Evolutionary conservation across 2,329 filamentous ascomycete species (phyloP), one percentile per base, ranked within the genome.

Genomic region (Gliomastix tumulicola): DNA sequence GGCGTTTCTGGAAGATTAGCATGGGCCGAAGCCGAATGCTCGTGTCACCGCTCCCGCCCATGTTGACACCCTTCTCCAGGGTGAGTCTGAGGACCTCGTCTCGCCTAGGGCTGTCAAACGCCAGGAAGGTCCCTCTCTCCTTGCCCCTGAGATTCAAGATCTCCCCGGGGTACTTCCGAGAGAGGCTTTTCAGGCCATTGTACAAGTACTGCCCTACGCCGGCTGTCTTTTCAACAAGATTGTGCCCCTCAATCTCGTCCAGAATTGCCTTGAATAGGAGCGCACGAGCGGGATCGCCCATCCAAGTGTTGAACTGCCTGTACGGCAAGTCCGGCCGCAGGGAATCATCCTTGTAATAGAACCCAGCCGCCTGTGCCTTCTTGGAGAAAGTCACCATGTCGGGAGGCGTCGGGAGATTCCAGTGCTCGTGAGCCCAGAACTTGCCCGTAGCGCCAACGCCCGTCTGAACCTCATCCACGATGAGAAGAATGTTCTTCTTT

Each of bases 391-490:
- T 95, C 31, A 95, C 88, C 71, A 95, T 92, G 68, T 95, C 88
- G 1, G 88, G 88, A 9, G 88, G 85, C 23, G 78, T 66, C 34
- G 72, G 55, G 30, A 95, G 74, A 59, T 84, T 75, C 88, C 88
- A 95, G 79, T 95, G 89, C 53, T 95, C 88, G 68, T 95, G 89
- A 8, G 89, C 88, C 88, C 88, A 95, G 79, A 95, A 94, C 61
- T 86, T 88, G 50, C 88, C 88, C 0, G 88, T 95, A 25, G 89
- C 88, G 50, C 89, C 89, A 19, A 95, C 82, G 57, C 88, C 89
- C 7, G 88, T 95, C 67, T 95, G 88, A 10, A 95, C 88, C 66
- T 95, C 88, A 58, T 95, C 88, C 44, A 94, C 88, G 55, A 95
- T 95, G 60, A 95, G 70, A 40, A 94, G 78, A 21, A 94, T 75